Evolutionary conservation across 2,329 filamentous ascomycete genomes (phyloP).

Genomic region (Catunica adiposa): DNA sequence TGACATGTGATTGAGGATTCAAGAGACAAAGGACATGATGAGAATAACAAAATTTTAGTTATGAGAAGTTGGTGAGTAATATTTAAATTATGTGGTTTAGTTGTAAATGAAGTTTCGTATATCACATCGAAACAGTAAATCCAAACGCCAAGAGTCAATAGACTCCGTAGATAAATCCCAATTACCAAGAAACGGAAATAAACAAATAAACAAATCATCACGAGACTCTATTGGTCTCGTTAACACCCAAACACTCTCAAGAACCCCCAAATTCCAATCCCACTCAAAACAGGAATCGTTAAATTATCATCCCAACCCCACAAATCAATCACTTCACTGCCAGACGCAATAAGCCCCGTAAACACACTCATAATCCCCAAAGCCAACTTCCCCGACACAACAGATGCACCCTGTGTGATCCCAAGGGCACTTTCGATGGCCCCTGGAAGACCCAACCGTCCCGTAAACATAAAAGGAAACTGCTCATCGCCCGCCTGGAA

Average conservation of each 20-base stretch:
- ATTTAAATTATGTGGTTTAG: neutral
- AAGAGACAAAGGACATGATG: too few species aligned
- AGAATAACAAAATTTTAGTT: too few species aligned
- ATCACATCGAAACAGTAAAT: neutral
- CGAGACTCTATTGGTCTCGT: neutral
- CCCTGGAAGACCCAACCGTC: constrained; percentile 52
- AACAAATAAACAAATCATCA: neutral
- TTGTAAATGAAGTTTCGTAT: neutral
- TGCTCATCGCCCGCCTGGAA: constrained; percentile 51
- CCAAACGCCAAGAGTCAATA: neutral
- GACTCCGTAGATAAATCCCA: neutral
- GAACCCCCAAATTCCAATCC: constrained; percentile 78
- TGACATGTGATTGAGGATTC: too few species aligned
- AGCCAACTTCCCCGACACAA: constrained; percentile 53
- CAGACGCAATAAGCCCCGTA: constrained; percentile 75
- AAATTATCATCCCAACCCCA: constrained; percentile 96
- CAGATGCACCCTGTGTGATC: constrained; percentile 39
- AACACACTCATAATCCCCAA: constrained; percentile 68
- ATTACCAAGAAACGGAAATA: too few species aligned
- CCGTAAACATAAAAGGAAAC: constrained; percentile 67
- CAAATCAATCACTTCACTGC: constrained; percentile 78
- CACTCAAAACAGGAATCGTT: constrained; percentile 85
- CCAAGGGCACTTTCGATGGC: constrained; percentile 43
- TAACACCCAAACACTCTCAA: constrained; percentile 60
- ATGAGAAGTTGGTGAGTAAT: neutral